Percentiles rank a stretch among this genome's conserved stretches.
phyloP scores from a whole-genome alignment of 495 filamentous ascomycete species.

The Parmelia sp. region DNA sequence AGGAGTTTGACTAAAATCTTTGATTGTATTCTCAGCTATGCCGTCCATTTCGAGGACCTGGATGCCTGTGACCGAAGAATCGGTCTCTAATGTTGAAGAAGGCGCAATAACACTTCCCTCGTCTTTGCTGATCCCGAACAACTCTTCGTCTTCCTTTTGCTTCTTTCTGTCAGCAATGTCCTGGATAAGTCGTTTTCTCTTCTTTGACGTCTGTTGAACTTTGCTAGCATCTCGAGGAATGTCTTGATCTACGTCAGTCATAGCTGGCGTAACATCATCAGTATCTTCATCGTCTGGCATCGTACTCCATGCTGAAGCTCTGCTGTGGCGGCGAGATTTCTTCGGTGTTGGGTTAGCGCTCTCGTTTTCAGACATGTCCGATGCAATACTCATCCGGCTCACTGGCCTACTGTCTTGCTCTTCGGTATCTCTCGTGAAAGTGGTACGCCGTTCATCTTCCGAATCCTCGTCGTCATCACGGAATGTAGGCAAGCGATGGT shows the following conservation, averaged over 20 bases:
- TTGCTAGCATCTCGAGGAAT: conserved; percentile 35
- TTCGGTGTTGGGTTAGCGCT: conserved; percentile 33
- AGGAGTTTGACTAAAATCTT: conserved; percentile 37
- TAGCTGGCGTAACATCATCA: conserved; percentile 19
- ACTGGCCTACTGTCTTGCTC: conserved; percentile 74
- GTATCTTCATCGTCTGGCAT: conserved; percentile 19
- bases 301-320: conserved; percentile 25
- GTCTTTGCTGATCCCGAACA: conserved; percentile 56
- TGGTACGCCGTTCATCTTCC: conserved; percentile 52
- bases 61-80: conserved; percentile 11
- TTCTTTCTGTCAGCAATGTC: conserved; percentile 60
- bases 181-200: conserved; percentile 63
- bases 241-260: conserved; percentile 24
- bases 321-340: conserved; percentile 32
- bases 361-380: conserved; percentile 56
- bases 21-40: conserved; percentile 33
- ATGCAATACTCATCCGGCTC: conserved; percentile 67
- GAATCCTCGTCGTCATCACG: conserved; percentile 55
- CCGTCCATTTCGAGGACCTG: conserved; percentile 14
- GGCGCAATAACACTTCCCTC: conserved; percentile 34
- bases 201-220: conserved; percentile 42
- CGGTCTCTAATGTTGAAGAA: conserved; percentile 34
- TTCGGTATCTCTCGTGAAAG: conserved; percentile 65
- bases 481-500: conserved; percentile 51
- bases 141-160: conserved; percentile 68